A percentile compares a stretch with the other conserved stretches of the same genome.
These are phyloP conservation scores for Extremus antarcticus DNA, from an alignment of 495 filamentous ascomycete species.

Conservation along the genomic window DNA sequence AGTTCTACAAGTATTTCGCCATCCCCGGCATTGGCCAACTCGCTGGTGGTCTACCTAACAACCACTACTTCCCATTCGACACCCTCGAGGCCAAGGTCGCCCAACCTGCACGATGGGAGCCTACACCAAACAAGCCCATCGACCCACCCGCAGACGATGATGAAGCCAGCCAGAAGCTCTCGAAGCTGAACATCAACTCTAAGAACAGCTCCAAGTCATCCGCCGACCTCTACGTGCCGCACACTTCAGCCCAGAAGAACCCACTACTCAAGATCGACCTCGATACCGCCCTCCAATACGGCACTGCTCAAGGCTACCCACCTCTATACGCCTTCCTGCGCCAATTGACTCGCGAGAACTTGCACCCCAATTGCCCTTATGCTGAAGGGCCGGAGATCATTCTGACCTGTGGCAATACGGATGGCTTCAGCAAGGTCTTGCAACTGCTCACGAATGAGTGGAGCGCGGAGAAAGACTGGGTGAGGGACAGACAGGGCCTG, in stretches of 20 bases:
- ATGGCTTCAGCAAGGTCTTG: conserved; percentile 69
- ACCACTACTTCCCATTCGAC: conserved; percentile 78
- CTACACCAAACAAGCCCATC: conserved; percentile 47
- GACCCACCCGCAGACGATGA: conserved; percentile 27
- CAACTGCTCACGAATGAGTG: conserved; percentile 63
- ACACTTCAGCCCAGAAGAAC: conserved; percentile 44
- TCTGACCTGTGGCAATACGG: conserved; percentile 69
- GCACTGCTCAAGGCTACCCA: conserved; percentile 62
- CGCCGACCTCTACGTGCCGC: conserved; percentile 46
- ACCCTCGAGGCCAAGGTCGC: conserved; percentile 76
- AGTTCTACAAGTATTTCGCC: conserved; percentile 72
- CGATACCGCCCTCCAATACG: conserved; percentile 75
- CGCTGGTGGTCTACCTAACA: conserved; percentile 77
- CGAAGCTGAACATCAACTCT: conserved; percentile 15
- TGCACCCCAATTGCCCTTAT: conserved; percentile 77
- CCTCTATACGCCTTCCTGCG: conserved; percentile 64
- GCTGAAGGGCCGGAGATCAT: conserved; percentile 61
- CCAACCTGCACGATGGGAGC: conserved; percentile 59
- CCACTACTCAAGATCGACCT: conserved; percentile 63
- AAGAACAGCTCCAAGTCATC: conserved; percentile 1
- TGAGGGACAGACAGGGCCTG: conserved; percentile 57
- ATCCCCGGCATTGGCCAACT: conserved; percentile 76
- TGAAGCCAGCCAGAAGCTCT: conserved; percentile 1
- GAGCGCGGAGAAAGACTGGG: conserved; percentile 54
- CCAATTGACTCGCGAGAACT: conserved; percentile 61